Base-by-base conservation (phyloP, 768 basidiomycete genomes). In the Trametes punicea region DNA sequence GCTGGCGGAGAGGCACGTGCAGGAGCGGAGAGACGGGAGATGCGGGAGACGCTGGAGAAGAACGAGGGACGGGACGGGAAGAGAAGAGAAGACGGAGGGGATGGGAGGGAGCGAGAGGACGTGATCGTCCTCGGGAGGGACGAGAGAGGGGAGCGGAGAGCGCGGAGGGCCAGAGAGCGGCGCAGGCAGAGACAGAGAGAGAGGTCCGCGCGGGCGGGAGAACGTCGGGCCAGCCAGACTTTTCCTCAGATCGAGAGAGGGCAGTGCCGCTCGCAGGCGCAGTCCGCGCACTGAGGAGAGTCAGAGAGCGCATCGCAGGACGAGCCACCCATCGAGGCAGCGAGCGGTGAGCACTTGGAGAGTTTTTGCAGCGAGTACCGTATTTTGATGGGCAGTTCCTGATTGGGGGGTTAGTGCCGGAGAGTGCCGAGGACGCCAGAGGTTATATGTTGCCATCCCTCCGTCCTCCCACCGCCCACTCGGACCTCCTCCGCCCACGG, bases 361-460 rank as follows among this genome's bases (percentile, higher is more conserved):
- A 31, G 31, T 47, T n/a, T n/a, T n/a, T n/a, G n/a, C n/a, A n/a
- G n/a, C n/a, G n/a, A n/a, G n/a, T n/a, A n/a, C n/a, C n/a, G n/a
- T n/a, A n/a, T n/a, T n/a, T n/a, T n/a, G 55, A 33, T 38, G 33
- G 41, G 41, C 16, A 25, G 34, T 25, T 25, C 6, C 45, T 39
- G 18, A 31, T 25, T 9, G 6, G 38, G 57, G 40, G 33, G 9
- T 18, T 13, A 21, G 23, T 25, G 8, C 54, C 60, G 61, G 61
- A 50, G 39, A 25, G 10, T 26, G 55, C 62, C 62, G 62, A 27
- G 55, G 51, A 39, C 1, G 31, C 7, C 39, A n/a, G 41, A 54
- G 33, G 44, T 57, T 49, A 60, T 59, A 57, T 61, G 38, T 31
- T 41, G 30, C n/a, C n/a, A n/a, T n/a, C n/a, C n/a, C n/a, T n/a